phyloP scores from a whole-genome alignment of 2,329 filamentous ascomycete species.

The Trichoderma oligosporum region DNA sequence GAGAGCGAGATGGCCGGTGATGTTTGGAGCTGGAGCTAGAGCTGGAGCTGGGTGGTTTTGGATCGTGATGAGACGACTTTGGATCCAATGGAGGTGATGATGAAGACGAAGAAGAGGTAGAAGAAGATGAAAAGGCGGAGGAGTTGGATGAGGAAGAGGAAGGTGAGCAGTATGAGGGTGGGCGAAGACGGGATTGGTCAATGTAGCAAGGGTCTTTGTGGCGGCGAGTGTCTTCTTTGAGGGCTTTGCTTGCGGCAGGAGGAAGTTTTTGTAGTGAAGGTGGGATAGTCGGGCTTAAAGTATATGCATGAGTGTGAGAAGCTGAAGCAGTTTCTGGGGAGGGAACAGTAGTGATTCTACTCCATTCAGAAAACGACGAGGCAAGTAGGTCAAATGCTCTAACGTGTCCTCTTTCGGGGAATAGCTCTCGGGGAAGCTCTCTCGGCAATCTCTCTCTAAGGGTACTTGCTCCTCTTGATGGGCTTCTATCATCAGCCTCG shows the following conservation, averaged over 20 bases:
- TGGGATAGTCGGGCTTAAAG: background rate
- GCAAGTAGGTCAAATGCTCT: slow-evolving; percentile 54
- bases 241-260: slow-evolving; percentile 6
- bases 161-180: background rate
- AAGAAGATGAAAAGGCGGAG: background rate
- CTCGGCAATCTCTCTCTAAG: slow-evolving; percentile 67
- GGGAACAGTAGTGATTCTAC: background rate
- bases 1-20: slow-evolving; percentile 4
- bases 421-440: slow-evolving; percentile 68
- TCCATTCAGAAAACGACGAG: slow-evolving; percentile 7
- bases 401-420: slow-evolving; percentile 59
- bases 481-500: slow-evolving; percentile 34
- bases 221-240: slow-evolving; percentile 13
- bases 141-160: background rate
- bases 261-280: slow-evolving; percentile 3
- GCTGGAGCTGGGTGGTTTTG: background rate
- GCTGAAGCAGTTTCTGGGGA: background rate
- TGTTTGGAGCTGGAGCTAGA: background rate
- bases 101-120: background rate
- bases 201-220: slow-evolving; percentile 14
- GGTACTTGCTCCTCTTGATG: slow-evolving; percentile 42
- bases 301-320: background rate
- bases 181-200: slow-evolving; percentile 1
- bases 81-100: background rate
- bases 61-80: too few relatives aligned